Base-by-base conservation (phyloP, 495 filamentous ascomycete species). In the Aspergillus taichungensis region DNA sequence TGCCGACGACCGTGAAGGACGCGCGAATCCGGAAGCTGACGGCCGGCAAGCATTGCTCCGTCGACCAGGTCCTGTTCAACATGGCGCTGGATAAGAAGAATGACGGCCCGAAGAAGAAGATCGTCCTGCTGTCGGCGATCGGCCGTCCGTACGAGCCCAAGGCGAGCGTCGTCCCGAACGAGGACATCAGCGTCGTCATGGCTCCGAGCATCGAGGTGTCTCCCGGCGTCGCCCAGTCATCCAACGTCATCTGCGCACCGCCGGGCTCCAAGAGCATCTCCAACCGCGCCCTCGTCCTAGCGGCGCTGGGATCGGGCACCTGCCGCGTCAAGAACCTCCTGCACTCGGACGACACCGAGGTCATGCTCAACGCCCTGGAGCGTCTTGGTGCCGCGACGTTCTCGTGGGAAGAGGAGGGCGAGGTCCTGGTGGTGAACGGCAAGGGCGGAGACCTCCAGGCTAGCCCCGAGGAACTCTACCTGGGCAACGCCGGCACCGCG, bases 41-140 rank as follows among this genome's bases (percentile, higher is more conserved):
- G 7, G 88, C 86, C 6, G 84, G 82, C 28, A 96, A 92, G 62
- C 75, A 82, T 52, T 98, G 94, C 61, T 83, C 88, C n/a, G 87
- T 96, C 8, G 88, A 97, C 49, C 78, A 84, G 36, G 62, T 97
- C 46, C 70, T 98, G 37, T 75, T 81, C 46, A 91, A 94, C 60
- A 98, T 98, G 92, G 89, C 82, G 3, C 81, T 97, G 33, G 92
- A 98, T 68, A 98, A 98, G 78, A 98, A 98, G 77, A 98, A 98
- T 44, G 84, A 95, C 30, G 92, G 92, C 1, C 78, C 76, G 30
- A 91, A 94, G 64, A 98, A 97, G 74, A 95, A 94, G 67, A 83
- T 98, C 43, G 92, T 95, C n/a, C 77, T 99, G 6, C 78, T 99
- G 13, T 88, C 88, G 0, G 84, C 84, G 8, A 94, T 99, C 65